Conservation (phyloP, 2,329 filamentous ascomycete species). For the Hyphodiscus sp. region DNA sequence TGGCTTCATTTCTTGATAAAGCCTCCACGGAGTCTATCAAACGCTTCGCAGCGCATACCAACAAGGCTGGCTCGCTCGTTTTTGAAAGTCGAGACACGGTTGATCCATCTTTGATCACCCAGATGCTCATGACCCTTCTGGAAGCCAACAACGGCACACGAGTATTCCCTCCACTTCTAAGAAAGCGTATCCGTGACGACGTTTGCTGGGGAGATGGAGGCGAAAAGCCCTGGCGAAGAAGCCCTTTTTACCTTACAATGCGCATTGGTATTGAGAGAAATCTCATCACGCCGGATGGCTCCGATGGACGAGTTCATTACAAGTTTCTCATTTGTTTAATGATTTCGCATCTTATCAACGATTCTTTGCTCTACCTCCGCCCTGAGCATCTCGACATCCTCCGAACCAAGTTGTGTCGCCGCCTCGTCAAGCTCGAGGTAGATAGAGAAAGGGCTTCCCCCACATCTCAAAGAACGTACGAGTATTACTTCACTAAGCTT, state of each 20-base stretch:
- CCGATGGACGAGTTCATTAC: conserved; percentile 43
- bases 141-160: conserved; percentile 42
- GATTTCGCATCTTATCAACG: conserved; percentile 39
- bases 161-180: conserved; percentile 33
- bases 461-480: conserved; percentile 16
- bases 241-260: conserved; percentile 54
- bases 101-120: conserved; percentile 50
- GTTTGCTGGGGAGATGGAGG: conserved; percentile 42
- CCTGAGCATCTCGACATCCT: conserved; percentile 36
- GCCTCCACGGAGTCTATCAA: conserved; percentile 48
- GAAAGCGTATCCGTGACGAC: conserved; percentile 57
- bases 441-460: conserved; percentile 26
- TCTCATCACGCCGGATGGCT: conserved; percentile 35
- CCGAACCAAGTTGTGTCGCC: conserved; percentile 47
- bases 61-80: conserved; percentile 44
- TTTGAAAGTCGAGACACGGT: conserved; percentile 52
- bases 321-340: conserved; percentile 49
- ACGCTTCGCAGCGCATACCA: conserved; percentile 42
- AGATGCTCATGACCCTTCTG: conserved; percentile 54
- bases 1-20: conserved; percentile 49
- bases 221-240: conserved; percentile 53
- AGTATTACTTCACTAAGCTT: conserved; percentile 26
- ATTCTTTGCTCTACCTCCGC: conserved; percentile 24
- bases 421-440: conserved; percentile 50
- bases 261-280: conserved; percentile 50